Base-by-base conservation (phyloP, 1,284 basidiomycete species). In the Kwoniella shivajii region DNA sequence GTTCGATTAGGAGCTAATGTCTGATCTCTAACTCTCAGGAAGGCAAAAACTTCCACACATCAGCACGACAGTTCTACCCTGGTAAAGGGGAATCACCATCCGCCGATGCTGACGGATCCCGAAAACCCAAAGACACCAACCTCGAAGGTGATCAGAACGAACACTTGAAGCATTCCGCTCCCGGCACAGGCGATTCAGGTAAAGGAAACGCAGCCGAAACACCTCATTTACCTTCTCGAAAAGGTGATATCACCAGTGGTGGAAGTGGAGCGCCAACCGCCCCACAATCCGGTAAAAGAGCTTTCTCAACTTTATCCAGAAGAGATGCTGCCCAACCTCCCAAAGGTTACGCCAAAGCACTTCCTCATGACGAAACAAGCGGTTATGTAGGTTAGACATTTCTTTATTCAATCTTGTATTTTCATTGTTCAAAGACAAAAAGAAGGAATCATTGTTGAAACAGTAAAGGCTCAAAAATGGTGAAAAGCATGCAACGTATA, bases 121-220 rank as follows among this genome's bases (percentile, higher is more conserved):
- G 56, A 38, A 34, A 58, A 20, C 59, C 62, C 16, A 60, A 59
- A 30, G 64, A 67, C 11, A 22, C 39, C 14, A 36, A 58, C 5
- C 59, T 69, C 16, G 56, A 64, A n/a, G 69, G 70, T 16, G 71
- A 76, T 24, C 74, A 76, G 54, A 74, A 72, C 54, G 37, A 59
- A 24, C 71, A 74, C 45, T 54, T 75, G 26, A 72, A 69, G 54
- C 74, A 75, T 64, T 63, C 61, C 24, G 14, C 50, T 4, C 37
- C 66, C 3, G 60, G 54, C 9, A 44, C 57, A 29, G 31, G 45
- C 6, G 72, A 72, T 46, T 44, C 44, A 4, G 68, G 66, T 9
- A 63, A 65, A 43, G 74, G 72, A 5, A 75, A 74, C 52, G 71
- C 72, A n/a, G 62, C 63, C 4, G 49, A 60, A 4, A 50, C 65